Evolutionary conservation across 2,329 filamentous ascomycete genomes (phyloP).

Genomic region (Parafenestella ontariensis): DNA sequence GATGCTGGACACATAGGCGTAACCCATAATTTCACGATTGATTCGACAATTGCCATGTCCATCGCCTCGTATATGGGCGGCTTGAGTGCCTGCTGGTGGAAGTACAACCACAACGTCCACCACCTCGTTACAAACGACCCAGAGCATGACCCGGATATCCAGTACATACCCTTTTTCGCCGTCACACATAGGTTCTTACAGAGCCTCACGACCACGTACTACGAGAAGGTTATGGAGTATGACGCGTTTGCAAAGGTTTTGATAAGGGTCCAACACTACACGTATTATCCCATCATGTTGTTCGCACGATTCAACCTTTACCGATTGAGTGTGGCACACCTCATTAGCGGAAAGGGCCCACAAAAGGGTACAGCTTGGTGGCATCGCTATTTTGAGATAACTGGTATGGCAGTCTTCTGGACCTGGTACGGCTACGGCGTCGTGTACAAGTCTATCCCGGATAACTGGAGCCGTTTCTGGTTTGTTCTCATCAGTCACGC

Average conservation of each 20-base stretch:
- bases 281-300: constrained; percentile 72
- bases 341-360: constrained; percentile 63
- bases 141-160: constrained; percentile 94
- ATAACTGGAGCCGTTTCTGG: constrained; percentile 62
- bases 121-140: constrained; percentile 95
- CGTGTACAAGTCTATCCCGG: constrained; percentile 66
- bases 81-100: constrained; percentile 95
- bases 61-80: constrained; percentile 91
- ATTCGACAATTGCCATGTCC: constrained; percentile 86
- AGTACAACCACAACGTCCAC: constrained; percentile 93
- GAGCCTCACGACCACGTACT: constrained; percentile 69
- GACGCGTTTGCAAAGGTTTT: constrained; percentile 66
- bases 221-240: constrained; percentile 69
- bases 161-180: constrained; percentile 74
- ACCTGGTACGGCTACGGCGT: constrained; percentile 72
- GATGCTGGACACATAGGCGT: constrained; percentile 98
- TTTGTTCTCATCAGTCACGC: constrained; percentile 72
- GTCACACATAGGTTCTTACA: constrained; percentile 71
- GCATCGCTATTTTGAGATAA: constrained; percentile 71
- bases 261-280: constrained; percentile 68
- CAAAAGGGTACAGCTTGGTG: constrained; percentile 70
- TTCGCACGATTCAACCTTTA: constrained; percentile 78
- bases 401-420: constrained; percentile 70
- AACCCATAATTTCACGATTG: constrained; percentile 84
- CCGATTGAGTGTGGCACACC: constrained; percentile 70